A percentile compares a stretch with the other conserved stretches of the same genome.
These are phyloP conservation scores for Solidago caesia DNA, from an alignment of 129 eudicot genomes.

Conservation along the genomic window DNA sequence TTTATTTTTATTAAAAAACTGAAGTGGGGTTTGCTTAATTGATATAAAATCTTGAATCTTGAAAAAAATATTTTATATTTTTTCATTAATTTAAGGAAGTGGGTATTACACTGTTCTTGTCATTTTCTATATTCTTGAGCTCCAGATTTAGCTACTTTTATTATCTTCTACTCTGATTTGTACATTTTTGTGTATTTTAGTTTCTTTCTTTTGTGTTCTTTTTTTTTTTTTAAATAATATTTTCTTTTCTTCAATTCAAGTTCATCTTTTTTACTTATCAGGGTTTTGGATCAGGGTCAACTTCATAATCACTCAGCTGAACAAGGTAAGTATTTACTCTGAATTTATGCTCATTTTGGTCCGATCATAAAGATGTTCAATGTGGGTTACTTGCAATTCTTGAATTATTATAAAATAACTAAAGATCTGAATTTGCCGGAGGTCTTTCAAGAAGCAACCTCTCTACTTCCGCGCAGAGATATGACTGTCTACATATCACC, in stretches of 20 bases:
- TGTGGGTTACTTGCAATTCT: constrained; percentile 13
- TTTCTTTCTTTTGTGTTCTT: background rate
- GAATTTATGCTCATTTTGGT: constrained; percentile 16
- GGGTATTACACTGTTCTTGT: constrained; percentile 29
- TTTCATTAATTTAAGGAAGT: constrained; percentile 21
- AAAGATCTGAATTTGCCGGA: constrained; percentile 19
- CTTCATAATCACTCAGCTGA: background rate
- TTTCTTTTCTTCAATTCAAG: constrained; percentile 18
- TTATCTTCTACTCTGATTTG: constrained; percentile 19
- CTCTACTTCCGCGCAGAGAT: no score
- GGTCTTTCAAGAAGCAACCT: no score
- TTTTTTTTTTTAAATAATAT: background rate
- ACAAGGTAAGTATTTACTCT: constrained; percentile 28
- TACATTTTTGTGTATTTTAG: constrained; percentile 19
- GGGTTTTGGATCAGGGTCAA: constrained; percentile 33
- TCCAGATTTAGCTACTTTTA: constrained; percentile 19
- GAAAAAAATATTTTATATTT: background rate
- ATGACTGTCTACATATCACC: no score
- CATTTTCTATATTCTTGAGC: constrained; percentile 18
- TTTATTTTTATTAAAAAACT: background rate
- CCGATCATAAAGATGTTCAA: constrained; percentile 21
- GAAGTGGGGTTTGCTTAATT: background rate
- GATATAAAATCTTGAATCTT: background rate
- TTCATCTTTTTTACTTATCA: constrained; percentile 20
- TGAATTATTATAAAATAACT: background rate